Base-by-base conservation (phyloP, 1,284 basidiomycete species). In the Anthracocystis walkeri region DNA sequence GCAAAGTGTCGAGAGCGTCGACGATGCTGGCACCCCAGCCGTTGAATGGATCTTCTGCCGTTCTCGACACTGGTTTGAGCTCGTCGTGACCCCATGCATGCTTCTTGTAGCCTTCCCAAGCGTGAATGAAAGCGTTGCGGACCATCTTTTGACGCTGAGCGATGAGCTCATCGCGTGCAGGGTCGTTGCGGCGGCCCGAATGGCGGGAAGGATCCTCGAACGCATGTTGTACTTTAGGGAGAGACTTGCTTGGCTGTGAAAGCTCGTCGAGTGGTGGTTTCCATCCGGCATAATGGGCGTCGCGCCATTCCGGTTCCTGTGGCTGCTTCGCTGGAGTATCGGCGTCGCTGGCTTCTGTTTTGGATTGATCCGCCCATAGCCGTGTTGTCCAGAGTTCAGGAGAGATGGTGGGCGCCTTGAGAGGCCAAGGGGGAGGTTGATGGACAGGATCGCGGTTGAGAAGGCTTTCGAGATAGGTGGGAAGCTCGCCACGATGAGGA, bases 11-110 rank as follows among this genome's bases (percentile, higher is more conserved):
- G 18, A 97, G 88, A 8, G 82, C 82, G 69, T 85, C 84, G 67
- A 93, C 89, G 57, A 91, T 89, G 1, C 92, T 91, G 0, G 95
- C 91, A 14, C 93, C 93, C 94, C 95, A 97, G 8, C 92, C 82
- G 49, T 84, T 84, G 68, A 84, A 84, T 27, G 77, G 72, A 62
- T 84, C 82, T 25, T 78, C 56, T 16, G 78, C 66, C 46, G 50
- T 42, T 40, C 65, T 65, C 7, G 67, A 67, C 11, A 89, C 78
- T 2, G 90, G 87, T 16, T 83, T 78, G 20, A 91, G 81, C 82
- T 91, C 90, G 79, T 91, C 90, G 50, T 87, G 86, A 1, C 90
- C 89, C 73, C 87, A 90, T 2, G 90, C 90, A 66, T 87, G 76
- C 38, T 83, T 78, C 66, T 87, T 87, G 79, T 91, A 91, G 4